Conservation (phyloP, 805 yeast genomes). For the Schwanniomyces yamadae region DNA sequence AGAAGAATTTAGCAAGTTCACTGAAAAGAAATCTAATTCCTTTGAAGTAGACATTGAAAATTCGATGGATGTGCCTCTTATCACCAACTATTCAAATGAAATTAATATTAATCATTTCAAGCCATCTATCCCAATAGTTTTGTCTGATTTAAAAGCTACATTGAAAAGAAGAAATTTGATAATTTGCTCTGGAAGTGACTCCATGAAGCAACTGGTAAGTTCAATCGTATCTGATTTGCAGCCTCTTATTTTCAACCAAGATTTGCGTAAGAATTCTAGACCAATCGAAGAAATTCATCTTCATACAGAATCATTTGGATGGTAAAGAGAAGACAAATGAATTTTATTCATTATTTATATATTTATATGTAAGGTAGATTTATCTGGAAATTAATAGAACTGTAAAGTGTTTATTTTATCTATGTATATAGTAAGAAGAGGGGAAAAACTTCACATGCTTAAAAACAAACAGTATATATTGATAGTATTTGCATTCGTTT, state of each 20-base stretch:
- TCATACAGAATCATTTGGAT: conserved; percentile 54
- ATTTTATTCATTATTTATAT: background rate
- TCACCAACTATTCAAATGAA: background rate
- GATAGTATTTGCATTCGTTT: conserved; percentile 16
- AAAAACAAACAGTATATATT: background rate
- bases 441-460: background rate
- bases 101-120: conserved; percentile 18
- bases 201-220: conserved; percentile 39
- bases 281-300: conserved; percentile 45
- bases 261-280: conserved; percentile 14
- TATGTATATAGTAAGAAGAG: background rate
- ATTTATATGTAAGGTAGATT: background rate
- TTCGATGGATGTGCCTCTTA: conserved; percentile 4
- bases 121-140: conserved; percentile 18
- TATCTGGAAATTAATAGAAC: background rate
- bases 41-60: conserved; percentile 6
- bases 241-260: conserved; percentile 26
- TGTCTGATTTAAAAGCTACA: conserved; percentile 13
- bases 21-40: background rate
- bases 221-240: conserved; percentile 43
- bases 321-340: conserved; percentile 17
- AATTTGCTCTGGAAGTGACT: conserved; percentile 46
- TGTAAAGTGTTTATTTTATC: background rate
- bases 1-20: too few species aligned
- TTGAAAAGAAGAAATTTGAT: conserved; percentile 36